phyloP scores from a whole-genome alignment of 139 green algal genomes.

The Nannochloris sp. region DNA sequence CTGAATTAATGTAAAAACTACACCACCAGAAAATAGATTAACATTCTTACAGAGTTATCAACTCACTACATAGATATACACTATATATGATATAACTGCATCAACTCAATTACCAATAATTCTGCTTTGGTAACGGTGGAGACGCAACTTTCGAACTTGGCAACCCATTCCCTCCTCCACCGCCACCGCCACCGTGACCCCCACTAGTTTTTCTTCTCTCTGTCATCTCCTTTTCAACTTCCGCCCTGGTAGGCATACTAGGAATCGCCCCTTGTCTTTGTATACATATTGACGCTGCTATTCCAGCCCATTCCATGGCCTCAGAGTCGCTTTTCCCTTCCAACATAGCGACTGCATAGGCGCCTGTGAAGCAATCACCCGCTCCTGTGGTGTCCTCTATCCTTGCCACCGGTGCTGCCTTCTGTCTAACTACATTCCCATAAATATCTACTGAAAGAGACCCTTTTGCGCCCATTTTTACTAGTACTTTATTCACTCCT shows the following conservation, averaged over 20 bases:
- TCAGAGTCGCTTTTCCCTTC: slow-evolving; percentile 49
- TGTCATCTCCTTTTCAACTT: slow-evolving; percentile 18
- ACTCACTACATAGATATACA: background rate
- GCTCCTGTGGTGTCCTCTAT: slow-evolving; percentile 86
- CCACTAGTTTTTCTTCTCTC: background rate
- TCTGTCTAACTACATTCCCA: slow-evolving; percentile 8
- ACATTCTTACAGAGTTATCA: background rate
- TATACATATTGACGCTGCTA: slow-evolving; percentile 63
- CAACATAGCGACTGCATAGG: slow-evolving; percentile 69
- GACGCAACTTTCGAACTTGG: background rate
- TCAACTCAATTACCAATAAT: slow-evolving; percentile 2
- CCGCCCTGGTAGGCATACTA: slow-evolving; percentile 39
- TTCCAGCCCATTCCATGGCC: slow-evolving; percentile 63
- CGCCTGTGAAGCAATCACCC: slow-evolving; percentile 90
- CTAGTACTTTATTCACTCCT: slow-evolving; percentile 61
- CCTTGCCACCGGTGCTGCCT: slow-evolving; percentile 1
- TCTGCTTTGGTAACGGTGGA: background rate
- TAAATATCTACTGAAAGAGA: slow-evolving; percentile 54
- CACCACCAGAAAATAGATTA: no score
- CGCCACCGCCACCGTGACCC: background rate
- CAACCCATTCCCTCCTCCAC: background rate
- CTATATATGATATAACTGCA: no score
- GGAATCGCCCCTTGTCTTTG: slow-evolving; percentile 43
- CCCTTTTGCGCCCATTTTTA: slow-evolving; percentile 78
- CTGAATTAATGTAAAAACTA: no score